A percentile compares a stretch with the other conserved stretches of the same genome.
Conservation (phyloP, 306 rosid species). For the Purshia tridentata region DNA sequence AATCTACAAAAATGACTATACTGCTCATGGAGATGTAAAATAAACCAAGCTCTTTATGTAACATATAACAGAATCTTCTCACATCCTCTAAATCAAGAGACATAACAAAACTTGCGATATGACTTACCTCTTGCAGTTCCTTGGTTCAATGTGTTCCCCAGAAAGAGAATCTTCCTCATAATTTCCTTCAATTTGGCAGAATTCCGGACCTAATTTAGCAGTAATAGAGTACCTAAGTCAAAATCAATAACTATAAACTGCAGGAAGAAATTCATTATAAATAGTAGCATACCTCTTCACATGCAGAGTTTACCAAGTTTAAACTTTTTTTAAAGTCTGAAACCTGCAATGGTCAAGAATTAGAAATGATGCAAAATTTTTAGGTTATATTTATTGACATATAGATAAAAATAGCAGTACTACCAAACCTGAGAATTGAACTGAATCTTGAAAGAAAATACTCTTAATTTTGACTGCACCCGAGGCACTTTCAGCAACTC, state of each 20-base stretch:
- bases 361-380: slow-evolving; percentile 29
- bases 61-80: slow-evolving; percentile 16
- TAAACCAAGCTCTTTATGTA: slow-evolving; percentile 8
- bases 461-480: slow-evolving; percentile 94
- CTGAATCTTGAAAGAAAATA: slow-evolving; percentile 93
- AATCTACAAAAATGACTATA: not conserved
- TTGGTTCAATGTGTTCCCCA: slow-evolving; percentile 93
- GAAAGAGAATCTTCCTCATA: slow-evolving; percentile 78
- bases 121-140: slow-evolving; percentile 97
- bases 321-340: slow-evolving; percentile 82
- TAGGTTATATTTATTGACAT: not conserved
- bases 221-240: slow-evolving; percentile 28
- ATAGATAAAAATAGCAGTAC: slow-evolving; percentile 31
- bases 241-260: slow-evolving; percentile 23
- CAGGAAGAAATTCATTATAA: slow-evolving; percentile 18
- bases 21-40: not conserved
- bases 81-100: slow-evolving; percentile 20
- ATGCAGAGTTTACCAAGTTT: slow-evolving; percentile 76
- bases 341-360: slow-evolving; percentile 48
- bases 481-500: slow-evolving; percentile 99
- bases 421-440: slow-evolving; percentile 85
- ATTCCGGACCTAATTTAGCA: slow-evolving; percentile 64
- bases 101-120: not conserved
- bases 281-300: slow-evolving; percentile 70
- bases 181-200: slow-evolving; percentile 83